Evolutionary conservation across 2,329 filamentous ascomycete genomes (phyloP).

Genomic region (Claviceps sorghi): DNA sequence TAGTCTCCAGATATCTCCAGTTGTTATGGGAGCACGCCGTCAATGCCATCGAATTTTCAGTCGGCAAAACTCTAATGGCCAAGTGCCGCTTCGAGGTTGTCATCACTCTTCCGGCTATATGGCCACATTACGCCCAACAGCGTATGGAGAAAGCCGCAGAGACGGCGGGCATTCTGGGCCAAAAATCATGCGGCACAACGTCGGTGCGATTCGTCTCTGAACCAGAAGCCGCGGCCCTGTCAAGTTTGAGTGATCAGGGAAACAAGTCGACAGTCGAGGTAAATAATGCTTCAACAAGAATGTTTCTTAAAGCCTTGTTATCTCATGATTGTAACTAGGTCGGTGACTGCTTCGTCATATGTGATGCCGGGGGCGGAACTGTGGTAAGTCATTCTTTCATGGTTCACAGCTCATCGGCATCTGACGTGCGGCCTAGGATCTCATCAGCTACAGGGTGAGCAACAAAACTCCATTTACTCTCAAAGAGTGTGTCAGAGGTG

Average conservation of each 20-base stretch:
- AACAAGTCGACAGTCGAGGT: constrained; percentile 11
- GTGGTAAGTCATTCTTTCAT: constrained; percentile 13
- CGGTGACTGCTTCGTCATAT: constrained; percentile 16
- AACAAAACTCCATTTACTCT: constrained; percentile 14
- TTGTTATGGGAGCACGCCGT: constrained; percentile 19
- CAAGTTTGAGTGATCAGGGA: constrained; percentile 17
- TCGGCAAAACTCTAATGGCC: constrained; percentile 11
- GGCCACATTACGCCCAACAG: constrained; percentile 23
- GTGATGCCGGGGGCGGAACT: constrained; percentile 24
- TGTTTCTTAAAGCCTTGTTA: neutral
- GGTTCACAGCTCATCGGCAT: neutral
- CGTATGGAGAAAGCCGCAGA: constrained; percentile 23
- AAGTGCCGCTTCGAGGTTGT: constrained; percentile 21
- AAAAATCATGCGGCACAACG: constrained; percentile 15
- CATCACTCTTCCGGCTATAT: constrained; percentile 31
- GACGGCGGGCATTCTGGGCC: constrained; percentile 21
- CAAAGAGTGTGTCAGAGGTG: constrained; percentile 22
- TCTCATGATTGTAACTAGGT: neutral
- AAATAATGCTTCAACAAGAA: neutral
- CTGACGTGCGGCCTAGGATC: constrained; percentile 15
- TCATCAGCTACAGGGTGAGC: constrained; percentile 24
- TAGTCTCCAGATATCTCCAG: constrained; percentile 19
- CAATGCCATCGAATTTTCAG: constrained; percentile 12
- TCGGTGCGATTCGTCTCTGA: constrained; percentile 24
- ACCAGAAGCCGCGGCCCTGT: constrained; percentile 30